phyloP scores from a whole-genome alignment of 2,329 filamentous ascomycete species.

The Aspergillus viridinutans region DNA sequence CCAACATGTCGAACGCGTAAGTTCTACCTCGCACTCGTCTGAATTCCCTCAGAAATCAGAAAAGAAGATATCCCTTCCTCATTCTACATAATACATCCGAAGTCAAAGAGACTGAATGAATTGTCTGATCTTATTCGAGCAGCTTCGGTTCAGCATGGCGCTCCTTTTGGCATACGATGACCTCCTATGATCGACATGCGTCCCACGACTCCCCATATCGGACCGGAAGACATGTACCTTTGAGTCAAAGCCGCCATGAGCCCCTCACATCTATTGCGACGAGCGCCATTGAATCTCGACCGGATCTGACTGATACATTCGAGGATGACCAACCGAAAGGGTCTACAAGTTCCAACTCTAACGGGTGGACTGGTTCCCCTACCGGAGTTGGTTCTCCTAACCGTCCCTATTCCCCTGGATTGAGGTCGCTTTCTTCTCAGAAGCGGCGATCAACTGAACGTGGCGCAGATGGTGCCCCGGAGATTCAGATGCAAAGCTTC shows the following conservation, averaged over 20 bases:
- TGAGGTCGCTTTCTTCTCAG: constrained; percentile 71
- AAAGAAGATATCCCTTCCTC: background rate
- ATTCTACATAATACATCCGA: background rate
- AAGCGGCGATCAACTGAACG: constrained; percentile 56
- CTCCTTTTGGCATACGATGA: constrained; percentile 93
- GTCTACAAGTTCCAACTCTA: constrained; percentile 53
- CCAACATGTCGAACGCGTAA: constrained; percentile 20
- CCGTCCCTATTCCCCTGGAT: constrained; percentile 82
- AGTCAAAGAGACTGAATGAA: background rate
- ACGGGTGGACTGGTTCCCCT: constrained; percentile 59
- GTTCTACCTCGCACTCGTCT: constrained; percentile 3
- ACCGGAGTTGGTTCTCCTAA: constrained; percentile 53
- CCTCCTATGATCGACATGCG: constrained; percentile 76
- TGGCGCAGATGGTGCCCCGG: constrained; percentile 67
- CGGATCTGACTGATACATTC: constrained; percentile 76
- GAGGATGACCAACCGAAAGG: constrained; percentile 63
- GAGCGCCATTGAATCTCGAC: constrained; percentile 77
- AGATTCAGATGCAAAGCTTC: constrained; percentile 97
- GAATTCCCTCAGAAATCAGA: background rate
- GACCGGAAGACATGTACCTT: constrained; percentile 81
- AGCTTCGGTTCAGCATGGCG: constrained; percentile 71
- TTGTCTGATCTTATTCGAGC: constrained; percentile 7
- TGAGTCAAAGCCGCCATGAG: constrained; percentile 75
- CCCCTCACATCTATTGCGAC: constrained; percentile 85
- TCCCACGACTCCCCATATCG: constrained; percentile 89